These are phyloP conservation scores for Viola pubescens DNA, from an alignment of 441 rosid genomes.

Conservation along the genomic window DNA sequence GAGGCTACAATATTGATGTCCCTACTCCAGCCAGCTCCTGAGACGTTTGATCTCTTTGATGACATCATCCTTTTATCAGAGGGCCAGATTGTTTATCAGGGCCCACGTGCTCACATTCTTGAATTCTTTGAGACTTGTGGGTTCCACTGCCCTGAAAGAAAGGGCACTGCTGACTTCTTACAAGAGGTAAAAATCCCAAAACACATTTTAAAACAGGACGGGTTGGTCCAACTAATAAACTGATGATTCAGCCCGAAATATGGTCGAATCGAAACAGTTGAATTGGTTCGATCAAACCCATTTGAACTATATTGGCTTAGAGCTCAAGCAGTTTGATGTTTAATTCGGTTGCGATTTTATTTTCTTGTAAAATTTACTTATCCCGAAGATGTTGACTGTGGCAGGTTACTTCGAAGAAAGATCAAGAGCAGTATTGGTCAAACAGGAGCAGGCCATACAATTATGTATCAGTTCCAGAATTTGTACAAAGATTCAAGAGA, in stretches of 20 bases:
- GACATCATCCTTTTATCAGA: slow-evolving; percentile 67
- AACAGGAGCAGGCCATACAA: slow-evolving; percentile 47
- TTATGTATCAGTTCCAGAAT: slow-evolving; percentile 55
- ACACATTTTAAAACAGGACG: neutral
- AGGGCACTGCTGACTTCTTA: slow-evolving; percentile 84
- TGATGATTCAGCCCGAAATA: too few relatives aligned
- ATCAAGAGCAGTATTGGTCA: slow-evolving; percentile 80
- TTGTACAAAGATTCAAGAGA: slow-evolving; percentile 39
- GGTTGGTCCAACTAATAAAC: neutral
- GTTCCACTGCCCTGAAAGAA: slow-evolving; percentile 78
- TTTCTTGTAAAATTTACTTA: neutral
- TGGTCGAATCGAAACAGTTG: too few relatives aligned
- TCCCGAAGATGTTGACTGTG: neutral
- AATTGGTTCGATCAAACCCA: too few relatives aligned
- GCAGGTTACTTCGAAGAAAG: slow-evolving; percentile 79
- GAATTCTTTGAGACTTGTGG: slow-evolving; percentile 71
- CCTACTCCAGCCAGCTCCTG: slow-evolving; percentile 84
- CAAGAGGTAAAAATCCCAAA: slow-evolving; percentile 51
- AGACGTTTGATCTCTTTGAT: slow-evolving; percentile 76
- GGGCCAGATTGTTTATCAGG: slow-evolving; percentile 73
- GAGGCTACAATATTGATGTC: slow-evolving; percentile 72
- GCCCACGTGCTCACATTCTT: slow-evolving; percentile 58
- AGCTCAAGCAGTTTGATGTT: too few relatives aligned
- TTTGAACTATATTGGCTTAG: too few relatives aligned
- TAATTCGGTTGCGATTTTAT: too few relatives aligned